Evolutionary conservation across 768 basidiomycete species (phyloP), one percentile per base, ranked within the genome.

Genomic region (Amyloporia xantha): DNA sequence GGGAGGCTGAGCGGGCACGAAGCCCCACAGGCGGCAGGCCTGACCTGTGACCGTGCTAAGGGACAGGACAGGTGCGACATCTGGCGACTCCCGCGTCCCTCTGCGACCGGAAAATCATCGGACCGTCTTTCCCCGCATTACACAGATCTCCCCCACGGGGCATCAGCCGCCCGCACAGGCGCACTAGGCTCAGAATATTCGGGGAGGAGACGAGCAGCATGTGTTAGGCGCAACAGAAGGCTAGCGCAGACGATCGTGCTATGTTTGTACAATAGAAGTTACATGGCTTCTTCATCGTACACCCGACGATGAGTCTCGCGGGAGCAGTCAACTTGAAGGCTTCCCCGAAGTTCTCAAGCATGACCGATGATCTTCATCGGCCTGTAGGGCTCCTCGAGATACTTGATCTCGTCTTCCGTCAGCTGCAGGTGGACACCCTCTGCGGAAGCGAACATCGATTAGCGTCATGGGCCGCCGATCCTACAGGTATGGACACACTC

Each of bases 401-500:
- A 69, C 61, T 75, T 72, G 42, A 78, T 64, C 56, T 85, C 82
- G 17, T 82, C 81, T 2, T 70, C 66, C 0, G 75, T 73, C 40
- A 85, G 68, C 48, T 69, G 66, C 25, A 82, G 52, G 43, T 78
- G 54, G 11, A 77, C 66, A 4, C 67, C 76, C 9, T 62, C 75
- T 74, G 45, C 19, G 36, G 20, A 11, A 17, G 19, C 12, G 44
- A 27, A 12, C n/a, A 15, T 3, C 21, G 3, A 13, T 35, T 28
- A 47, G 27, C 7, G 28, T 19, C n/a, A 21, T 25, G 37, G 15
- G 2, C 19, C 33, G 12, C 6, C 35, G 5, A 27, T 20, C n/a
- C 6, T 5, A 35, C n/a, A n/a, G n/a, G n/a, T 10, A 5, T 26
- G 33, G 35, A 24, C 19, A 11, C 38, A 33, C 55, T 50, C 48